Evolutionary conservation across 768 basidiomycete species (phyloP).

Genomic region (Megacollybia marginata): DNA sequence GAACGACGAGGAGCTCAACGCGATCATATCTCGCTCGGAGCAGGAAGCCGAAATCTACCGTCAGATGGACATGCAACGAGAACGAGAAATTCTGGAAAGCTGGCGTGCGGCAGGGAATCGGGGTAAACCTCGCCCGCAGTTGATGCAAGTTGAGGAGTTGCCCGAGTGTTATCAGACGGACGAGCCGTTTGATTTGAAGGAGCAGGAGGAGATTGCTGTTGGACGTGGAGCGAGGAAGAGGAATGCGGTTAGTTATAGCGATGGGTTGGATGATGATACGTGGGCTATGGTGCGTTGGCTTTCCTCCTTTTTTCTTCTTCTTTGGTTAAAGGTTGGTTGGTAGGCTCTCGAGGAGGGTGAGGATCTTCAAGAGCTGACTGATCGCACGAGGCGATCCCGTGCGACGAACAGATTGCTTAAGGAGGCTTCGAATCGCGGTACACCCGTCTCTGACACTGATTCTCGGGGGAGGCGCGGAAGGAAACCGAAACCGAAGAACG

Average conservation of each 20-base stretch:
- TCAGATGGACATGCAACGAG: slow-evolving; percentile 75
- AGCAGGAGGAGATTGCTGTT: slow-evolving; percentile 57
- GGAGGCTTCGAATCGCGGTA: slow-evolving; percentile 55
- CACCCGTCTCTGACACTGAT: slow-evolving; percentile 57
- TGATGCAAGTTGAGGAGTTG: slow-evolving; percentile 85
- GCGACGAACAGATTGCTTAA: slow-evolving; percentile 47
- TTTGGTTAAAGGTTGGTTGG: neutral
- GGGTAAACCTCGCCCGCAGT: slow-evolving; percentile 66
- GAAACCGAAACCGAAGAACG: slow-evolving; percentile 53
- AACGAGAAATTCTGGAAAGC: slow-evolving; percentile 49
- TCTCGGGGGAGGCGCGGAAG: slow-evolving; percentile 55
- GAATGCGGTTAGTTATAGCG: slow-evolving; percentile 85
- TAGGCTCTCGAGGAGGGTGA: slow-evolving; percentile 78
- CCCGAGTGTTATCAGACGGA: slow-evolving; percentile 88
- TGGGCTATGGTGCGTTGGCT: slow-evolving; percentile 66
- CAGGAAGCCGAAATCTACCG: slow-evolving; percentile 72
- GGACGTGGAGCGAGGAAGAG: slow-evolving; percentile 83
- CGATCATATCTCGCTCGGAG: slow-evolving; percentile 81
- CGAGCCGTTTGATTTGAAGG: slow-evolving; percentile 63
- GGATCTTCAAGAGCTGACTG: slow-evolving; percentile 67
- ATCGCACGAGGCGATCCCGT: slow-evolving; percentile 59
- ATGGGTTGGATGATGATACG: slow-evolving; percentile 90
- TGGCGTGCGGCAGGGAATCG: slow-evolving; percentile 74
- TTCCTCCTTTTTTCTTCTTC: slow-evolving; percentile 2
- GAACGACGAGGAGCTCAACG: slow-evolving; percentile 93